A percentile compares a stretch with the other conserved stretches of the same genome.
Conservation (phyloP, 352 stramenopile genomes). For the Globisporangium acanthophoron region DNA sequence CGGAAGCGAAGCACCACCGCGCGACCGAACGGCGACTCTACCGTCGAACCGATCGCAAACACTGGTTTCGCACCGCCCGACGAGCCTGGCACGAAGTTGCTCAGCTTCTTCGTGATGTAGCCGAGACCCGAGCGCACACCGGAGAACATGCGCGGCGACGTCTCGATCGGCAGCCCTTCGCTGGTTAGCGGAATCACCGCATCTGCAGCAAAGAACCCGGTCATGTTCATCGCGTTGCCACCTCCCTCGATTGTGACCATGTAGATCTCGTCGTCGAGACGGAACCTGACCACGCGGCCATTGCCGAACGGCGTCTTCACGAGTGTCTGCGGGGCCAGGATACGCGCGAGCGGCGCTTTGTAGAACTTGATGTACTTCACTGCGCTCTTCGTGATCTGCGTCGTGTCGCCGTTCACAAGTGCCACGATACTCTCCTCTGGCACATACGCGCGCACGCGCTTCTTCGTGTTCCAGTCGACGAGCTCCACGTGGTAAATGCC, state of each 20-base stretch:
- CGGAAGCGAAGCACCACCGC: slow-evolving; percentile 67
- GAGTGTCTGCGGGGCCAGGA: slow-evolving; percentile 45
- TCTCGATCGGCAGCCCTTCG: slow-evolving; percentile 25
- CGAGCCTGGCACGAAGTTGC: slow-evolving; percentile 56
- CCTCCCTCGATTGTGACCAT: slow-evolving; percentile 41
- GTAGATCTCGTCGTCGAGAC: slow-evolving; percentile 68
- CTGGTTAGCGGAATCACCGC: slow-evolving; percentile 38
- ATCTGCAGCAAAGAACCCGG: slow-evolving; percentile 40
- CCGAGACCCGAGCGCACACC: slow-evolving; percentile 66
- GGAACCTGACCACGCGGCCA: slow-evolving; percentile 53
- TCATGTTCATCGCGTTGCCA: slow-evolving; percentile 35
- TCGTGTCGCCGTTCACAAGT: slow-evolving; percentile 30
- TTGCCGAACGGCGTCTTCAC: slow-evolving; percentile 80
- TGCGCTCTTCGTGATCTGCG: slow-evolving; percentile 33
- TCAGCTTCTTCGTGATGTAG: slow-evolving; percentile 79
- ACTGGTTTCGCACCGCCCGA: slow-evolving; percentile 31
- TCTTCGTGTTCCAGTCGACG: slow-evolving; percentile 40
- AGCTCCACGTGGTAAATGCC: slow-evolving; percentile 84
- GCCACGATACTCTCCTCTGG: slow-evolving; percentile 45
- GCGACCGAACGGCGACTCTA: slow-evolving; percentile 75
- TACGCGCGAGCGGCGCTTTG: slow-evolving; percentile 27
- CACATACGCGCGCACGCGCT: slow-evolving; percentile 46
- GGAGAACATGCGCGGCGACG: slow-evolving; percentile 65
- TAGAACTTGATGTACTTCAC: slow-evolving; percentile 57
- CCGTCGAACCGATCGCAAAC: slow-evolving; percentile 42